Evolutionary conservation across 2,329 filamentous ascomycete genomes (phyloP), one percentile per base, ranked within the genome.

Genomic region (Ilyonectria robusta): DNA sequence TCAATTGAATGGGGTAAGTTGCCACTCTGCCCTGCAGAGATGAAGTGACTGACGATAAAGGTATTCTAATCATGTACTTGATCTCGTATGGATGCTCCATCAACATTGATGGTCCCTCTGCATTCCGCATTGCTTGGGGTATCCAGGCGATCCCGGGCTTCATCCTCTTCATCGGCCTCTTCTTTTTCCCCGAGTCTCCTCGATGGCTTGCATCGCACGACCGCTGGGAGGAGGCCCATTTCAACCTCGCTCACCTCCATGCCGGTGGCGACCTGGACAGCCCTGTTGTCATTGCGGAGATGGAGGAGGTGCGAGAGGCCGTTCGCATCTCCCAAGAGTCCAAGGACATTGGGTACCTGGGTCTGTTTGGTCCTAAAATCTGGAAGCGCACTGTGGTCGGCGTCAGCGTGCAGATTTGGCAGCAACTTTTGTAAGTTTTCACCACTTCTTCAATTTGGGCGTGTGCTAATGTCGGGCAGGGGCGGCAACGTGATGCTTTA

Each of bases 51-150:
- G 26, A 72, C 53, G n/a, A 3, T 15, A 4, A 15, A 86, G 90
- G 88, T 69, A 92, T 92, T 70, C 76, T 92, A 65, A 90, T 92
- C 80, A 92, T 92, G 89, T 92, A 91, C 80, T 91, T 89, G 70
- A 88, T 92, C 77, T 88, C 86, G 7, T 91, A 90, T 70, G 91
- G 88, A 51, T 89, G 87, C 78, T 87, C 85, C 48, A 87, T 85
- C 70, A 59, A 62, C 48, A 85, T 92, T 61, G 68, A 82, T 0
- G 87, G 88, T 11, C 78, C 85, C 1, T 82, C 86, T 2, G 86
- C 89, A 0, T 93, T 91, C 84, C 83, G 90, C 40, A 84, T 90
- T 2, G 88, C 90, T 11, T 92, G 89, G 89, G 90, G 86, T 59
- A 79, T 90, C 11, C 90, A 92, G 75, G 89, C 89, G 76, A 77